Evolutionary conservation across 352 stramenopile species (phyloP).

Genomic region (Globisporangium takayamanum): DNA sequence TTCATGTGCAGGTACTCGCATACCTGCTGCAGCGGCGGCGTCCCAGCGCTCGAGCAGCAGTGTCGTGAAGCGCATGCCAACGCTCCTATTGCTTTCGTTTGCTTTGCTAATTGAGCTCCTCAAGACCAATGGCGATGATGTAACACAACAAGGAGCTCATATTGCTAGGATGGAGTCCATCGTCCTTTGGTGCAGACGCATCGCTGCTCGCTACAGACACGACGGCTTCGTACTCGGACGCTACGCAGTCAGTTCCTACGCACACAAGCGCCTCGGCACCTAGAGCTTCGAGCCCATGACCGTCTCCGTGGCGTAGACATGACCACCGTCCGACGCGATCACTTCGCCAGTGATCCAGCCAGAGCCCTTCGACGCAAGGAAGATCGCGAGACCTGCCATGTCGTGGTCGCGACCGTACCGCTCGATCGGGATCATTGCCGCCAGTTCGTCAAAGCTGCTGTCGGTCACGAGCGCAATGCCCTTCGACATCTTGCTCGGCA

Average conservation of each 20-base stretch:
- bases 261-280: no score
- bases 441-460: constrained; percentile 50
- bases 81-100: constrained; percentile 18
- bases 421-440: constrained; percentile 67
- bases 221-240: no score
- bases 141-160: no score
- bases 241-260: no score
- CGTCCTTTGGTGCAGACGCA: no score
- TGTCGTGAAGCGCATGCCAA: background rate
- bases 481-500: constrained; percentile 87
- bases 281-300: constrained; percentile 29
- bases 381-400: constrained; percentile 92
- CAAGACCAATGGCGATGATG: no score
- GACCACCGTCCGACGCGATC: constrained; percentile 89
- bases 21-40: constrained; percentile 16
- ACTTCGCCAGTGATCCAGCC: constrained; percentile 90
- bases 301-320: constrained; percentile 42
- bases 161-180: no score
- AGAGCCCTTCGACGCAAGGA: constrained; percentile 84
- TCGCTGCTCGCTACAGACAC: no score
- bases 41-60: constrained; percentile 20
- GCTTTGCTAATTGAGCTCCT: constrained; percentile 5
- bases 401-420: constrained; percentile 85
- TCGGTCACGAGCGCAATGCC: constrained; percentile 54
- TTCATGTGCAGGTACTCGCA: background rate